phyloP scores from a whole-genome alignment of 2,329 filamentous ascomycete species.

The Alternaria sp. region DNA sequence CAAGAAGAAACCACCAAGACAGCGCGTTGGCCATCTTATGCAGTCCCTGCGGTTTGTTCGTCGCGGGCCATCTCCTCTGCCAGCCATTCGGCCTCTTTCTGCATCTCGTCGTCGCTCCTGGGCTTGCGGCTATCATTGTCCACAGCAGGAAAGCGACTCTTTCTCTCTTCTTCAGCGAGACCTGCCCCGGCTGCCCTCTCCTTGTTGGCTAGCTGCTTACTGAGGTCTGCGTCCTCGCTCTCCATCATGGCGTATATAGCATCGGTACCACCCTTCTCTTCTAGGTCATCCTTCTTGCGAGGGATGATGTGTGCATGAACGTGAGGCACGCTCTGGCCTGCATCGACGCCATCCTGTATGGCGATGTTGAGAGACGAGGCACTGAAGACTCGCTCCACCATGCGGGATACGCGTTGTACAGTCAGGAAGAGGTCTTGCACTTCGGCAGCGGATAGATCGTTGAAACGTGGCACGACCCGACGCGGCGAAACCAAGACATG shows the following conservation, averaged over 20 bases:
- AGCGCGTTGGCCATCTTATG: background rate
- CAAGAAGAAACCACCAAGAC: background rate
- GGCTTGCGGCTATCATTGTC: conserved; percentile 70
- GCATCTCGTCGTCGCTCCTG: conserved; percentile 77
- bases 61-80: conserved; percentile 61
- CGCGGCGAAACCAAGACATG: conserved; percentile 90
- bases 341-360: conserved; percentile 88
- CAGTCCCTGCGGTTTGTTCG: conserved; percentile 10
- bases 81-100: conserved; percentile 74
- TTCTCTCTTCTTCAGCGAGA: conserved; percentile 36
- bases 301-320: conserved; percentile 94
- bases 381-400: conserved; percentile 68
- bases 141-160: conserved; percentile 69
- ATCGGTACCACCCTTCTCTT: conserved; percentile 67
- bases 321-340: conserved; percentile 93
- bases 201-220: conserved; percentile 69
- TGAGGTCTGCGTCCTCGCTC: conserved; percentile 82
- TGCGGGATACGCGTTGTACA: conserved; percentile 80
- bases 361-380: conserved; percentile 88
- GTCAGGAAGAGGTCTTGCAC: conserved; percentile 86
- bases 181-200: conserved; percentile 51
- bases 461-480: conserved; percentile 70
- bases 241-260: conserved; percentile 84
- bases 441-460: conserved; percentile 74
- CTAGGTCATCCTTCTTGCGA: conserved; percentile 64